phyloP scores from a whole-genome alignment of 495 filamentous ascomycete genomes.

The Aspergillus cristatus region DNA sequence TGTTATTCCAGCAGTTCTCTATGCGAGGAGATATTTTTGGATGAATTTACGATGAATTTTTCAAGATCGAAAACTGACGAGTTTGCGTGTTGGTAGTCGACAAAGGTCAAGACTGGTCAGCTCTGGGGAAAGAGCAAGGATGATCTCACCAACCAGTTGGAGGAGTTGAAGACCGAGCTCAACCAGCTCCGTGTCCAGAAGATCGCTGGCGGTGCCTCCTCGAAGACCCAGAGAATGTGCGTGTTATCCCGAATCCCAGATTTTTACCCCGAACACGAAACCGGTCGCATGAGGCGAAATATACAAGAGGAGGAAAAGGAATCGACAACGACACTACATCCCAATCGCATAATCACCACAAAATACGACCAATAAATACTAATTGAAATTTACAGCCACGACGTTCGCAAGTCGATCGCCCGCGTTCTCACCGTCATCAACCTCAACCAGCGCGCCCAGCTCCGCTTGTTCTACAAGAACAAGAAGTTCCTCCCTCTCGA shows the following conservation, averaged over 20 bases:
- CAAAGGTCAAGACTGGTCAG: slow-evolving; percentile 87
- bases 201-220: slow-evolving; percentile 82
- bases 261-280: slow-evolving; percentile 6
- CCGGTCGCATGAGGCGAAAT: slow-evolving; percentile 7
- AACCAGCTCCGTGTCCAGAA: slow-evolving; percentile 92
- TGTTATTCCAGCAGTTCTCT: not conserved
- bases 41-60: not conserved
- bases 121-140: slow-evolving; percentile 99
- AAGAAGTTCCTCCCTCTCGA: slow-evolving; percentile 98
- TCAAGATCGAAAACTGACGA: slow-evolving; percentile 2
- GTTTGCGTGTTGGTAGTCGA: slow-evolving; percentile 48
- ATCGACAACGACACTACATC: slow-evolving; percentile 1
- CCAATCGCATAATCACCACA: not conserved
- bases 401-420: slow-evolving; percentile 98
- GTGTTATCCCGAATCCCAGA: slow-evolving; percentile 33
- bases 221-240: slow-evolving; percentile 97
- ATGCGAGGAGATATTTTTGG: not conserved
- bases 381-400: slow-evolving; percentile 56
- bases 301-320: not conserved
- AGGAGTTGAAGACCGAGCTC: slow-evolving; percentile 89
- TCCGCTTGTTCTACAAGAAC: slow-evolving; percentile 98
- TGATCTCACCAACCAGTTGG: slow-evolving; percentile 87
- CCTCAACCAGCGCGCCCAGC: slow-evolving; percentile 93
- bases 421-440: slow-evolving; percentile 98
- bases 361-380: slow-evolving; percentile 14